Evolutionary conservation across 768 basidiomycete genomes (phyloP).

Genomic region (Crassisporium funariophilum): DNA sequence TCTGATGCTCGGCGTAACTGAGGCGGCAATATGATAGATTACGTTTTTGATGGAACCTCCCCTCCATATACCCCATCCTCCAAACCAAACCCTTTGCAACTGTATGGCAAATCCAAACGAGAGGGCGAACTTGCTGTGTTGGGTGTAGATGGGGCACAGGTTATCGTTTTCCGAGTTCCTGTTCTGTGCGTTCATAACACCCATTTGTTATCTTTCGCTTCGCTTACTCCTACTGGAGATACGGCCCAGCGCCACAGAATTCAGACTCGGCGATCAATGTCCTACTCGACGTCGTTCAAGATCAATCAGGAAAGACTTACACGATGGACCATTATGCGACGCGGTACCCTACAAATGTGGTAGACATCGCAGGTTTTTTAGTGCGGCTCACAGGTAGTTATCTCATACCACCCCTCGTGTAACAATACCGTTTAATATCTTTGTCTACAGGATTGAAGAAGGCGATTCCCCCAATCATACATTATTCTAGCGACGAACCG

Average conservation of each 20-base stretch:
- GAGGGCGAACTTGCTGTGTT: slow-evolving; percentile 85
- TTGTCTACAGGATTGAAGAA: slow-evolving; percentile 33
- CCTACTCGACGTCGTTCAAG: slow-evolving; percentile 82
- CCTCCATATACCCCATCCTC: slow-evolving; percentile 85
- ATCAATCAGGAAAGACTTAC: slow-evolving; percentile 85
- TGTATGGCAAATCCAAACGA: slow-evolving; percentile 86
- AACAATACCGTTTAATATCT: not conserved
- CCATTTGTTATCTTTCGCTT: slow-evolving; percentile 4
- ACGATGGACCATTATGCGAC: slow-evolving; percentile 97
- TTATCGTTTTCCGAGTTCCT: slow-evolving; percentile 83
- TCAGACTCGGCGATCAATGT: slow-evolving; percentile 90
- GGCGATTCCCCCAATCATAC: slow-evolving; percentile 71
- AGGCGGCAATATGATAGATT: slow-evolving; percentile 53
- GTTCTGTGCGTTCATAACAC: slow-evolving; percentile 61
- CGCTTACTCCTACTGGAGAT: slow-evolving; percentile 47
- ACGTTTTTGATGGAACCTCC: slow-evolving; percentile 93
- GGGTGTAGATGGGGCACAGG: slow-evolving; percentile 54
- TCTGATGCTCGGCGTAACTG: not conserved
- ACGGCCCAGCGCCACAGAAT: slow-evolving; percentile 84
- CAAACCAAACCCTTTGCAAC: slow-evolving; percentile 79
- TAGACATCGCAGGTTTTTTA: slow-evolving; percentile 86
- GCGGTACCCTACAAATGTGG: slow-evolving; percentile 88
- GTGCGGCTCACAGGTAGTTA: slow-evolving; percentile 69
- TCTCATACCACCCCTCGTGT: not conserved
- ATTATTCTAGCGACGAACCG: slow-evolving; percentile 81